Base-by-base conservation (phyloP, 2,329 filamentous ascomycete genomes). In the Rutstroemia sp. region DNA sequence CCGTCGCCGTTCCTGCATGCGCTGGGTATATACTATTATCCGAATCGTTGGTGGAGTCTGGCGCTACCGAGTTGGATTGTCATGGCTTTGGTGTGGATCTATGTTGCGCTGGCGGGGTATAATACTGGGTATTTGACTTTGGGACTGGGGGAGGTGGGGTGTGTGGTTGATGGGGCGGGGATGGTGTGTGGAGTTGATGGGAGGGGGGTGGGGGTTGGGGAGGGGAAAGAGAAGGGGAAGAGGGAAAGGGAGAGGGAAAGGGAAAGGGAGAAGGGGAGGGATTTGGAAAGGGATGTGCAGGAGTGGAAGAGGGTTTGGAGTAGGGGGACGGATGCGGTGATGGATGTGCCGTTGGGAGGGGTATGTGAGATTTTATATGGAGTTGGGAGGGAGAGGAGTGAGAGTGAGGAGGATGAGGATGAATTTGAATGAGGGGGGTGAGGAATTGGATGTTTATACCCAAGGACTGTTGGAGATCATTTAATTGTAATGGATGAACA, bases 341-440 rank as follows among this genome's bases (percentile, higher is more conserved):
- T 99, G 88, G 94, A 99, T 73, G 86, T 99, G 49, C 94, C 94
- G 7, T 81, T 97, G 62, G 92, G 91, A 9, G 94, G 92, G 0
- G 92, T 97, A 2, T 97, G 92, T 68, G 92, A 99, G 74, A 84
- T 99, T 37, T 70, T 99, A 21, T 99, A 97, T 71, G 92, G 90
- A 0, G 80, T 82, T 54, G 73, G 74, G 14, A 72, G 75, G 53
- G 39, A 41, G 10, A 54, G 53, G 19, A 27, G 25, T 16, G 54
- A 52, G 16, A 44, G n/a, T 39, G 54, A 19, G 3, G 37, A 27
- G 27, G 54, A 37, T 16, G 54, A 57, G 16, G 30, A 48, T 47
- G 48, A 53, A 12, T 51, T 37, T 10, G 21, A 30, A 10, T 27
- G 14, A 41, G 10, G 12, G 4, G n/a, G 39, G 5, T 7, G 17